Evolutionary conservation across 495 filamentous ascomycete species (phyloP), one percentile per base, ranked within the genome.

Genomic region (Penicillium salamii): DNA sequence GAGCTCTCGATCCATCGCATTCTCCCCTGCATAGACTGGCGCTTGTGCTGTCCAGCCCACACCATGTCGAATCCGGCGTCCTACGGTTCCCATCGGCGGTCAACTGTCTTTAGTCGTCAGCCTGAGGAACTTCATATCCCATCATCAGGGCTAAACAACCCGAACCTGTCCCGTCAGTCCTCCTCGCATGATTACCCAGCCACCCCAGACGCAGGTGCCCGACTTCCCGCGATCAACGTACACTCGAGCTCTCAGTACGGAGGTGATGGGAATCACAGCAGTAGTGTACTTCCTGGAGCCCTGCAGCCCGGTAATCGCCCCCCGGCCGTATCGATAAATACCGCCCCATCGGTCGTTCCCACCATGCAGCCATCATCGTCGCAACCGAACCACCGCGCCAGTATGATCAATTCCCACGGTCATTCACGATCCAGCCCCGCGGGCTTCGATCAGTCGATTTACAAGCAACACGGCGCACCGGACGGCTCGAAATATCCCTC

Each of bases 371-470:
- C 85, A 52, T 61, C 77, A 41, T 77, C 77, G 38, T 77, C 81
- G 41, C 86, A 87, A 49, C 66, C 80, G 7, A 80, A 82, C 14
- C 83, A 87, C 24, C 86, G 90, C 47, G 75, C 86, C 5, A 80
- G 78, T 52, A 79, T 80, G 47, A 66, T 83, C 54, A 85, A 84
- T 52, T 74, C 80, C 23, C 84, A 86, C 58, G 72, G 68, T 49
- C 90, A 95, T 67, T 91, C 91, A 34, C 78, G 89, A 46, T 95
- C 90, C 31, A 95, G 89, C 63, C 91, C 91, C 19, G 83, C 87
- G 2, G 86, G 87, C 29, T 82, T 91, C 41, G 81, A 88, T 37
- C 78, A 83, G 37, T 76, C 84, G 31, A 79, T 83, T 55, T 93
- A 92, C 68, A 76, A 80, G 29, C 82, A 87, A 34, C 91, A 86